phyloP scores from a whole-genome alignment of 2,329 filamentous ascomycete species.

The Fusarium sp. region DNA sequence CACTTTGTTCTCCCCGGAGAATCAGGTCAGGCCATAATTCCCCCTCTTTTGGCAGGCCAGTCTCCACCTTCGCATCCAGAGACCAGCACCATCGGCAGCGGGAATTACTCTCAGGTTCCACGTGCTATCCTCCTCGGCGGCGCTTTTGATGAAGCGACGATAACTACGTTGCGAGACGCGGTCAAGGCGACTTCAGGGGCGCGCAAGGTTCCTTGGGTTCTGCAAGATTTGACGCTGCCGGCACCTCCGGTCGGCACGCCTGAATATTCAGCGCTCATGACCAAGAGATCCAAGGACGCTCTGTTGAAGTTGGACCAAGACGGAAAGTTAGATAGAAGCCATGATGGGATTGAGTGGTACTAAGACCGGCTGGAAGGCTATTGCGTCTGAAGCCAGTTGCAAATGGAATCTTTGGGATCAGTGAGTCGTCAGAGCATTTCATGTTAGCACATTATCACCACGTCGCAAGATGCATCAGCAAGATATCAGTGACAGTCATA shows the following conservation, averaged over 20 bases:
- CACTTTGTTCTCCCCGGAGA: conserved; percentile 28
- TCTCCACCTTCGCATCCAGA: conserved; percentile 3
- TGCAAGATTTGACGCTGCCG: conserved; percentile 8
- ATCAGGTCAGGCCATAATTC: conserved; percentile 20
- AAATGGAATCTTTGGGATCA: background rate
- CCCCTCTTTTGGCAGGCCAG: background rate
- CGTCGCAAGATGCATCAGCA: background rate
- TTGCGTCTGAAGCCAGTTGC: background rate
- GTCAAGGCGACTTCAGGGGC: background rate
- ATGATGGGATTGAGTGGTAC: conserved; percentile 27
- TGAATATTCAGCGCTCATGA: conserved; percentile 22
- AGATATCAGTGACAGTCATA: background rate
- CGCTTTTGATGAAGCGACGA: conserved; percentile 19
- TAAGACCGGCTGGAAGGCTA: background rate
- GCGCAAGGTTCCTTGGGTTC: conserved; percentile 19
- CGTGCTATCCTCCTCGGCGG: conserved; percentile 16
- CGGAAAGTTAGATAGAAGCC: conserved; percentile 12
- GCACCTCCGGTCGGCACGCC: conserved; percentile 22
- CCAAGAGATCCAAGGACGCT: conserved; percentile 24
- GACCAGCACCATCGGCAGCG: conserved; percentile 9
- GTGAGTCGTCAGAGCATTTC: too few relatives aligned
- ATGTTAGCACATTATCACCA: background rate
- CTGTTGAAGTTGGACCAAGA: conserved; percentile 7
- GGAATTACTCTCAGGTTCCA: conserved; percentile 2
- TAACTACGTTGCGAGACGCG: background rate